Percentiles rank a stretch among this genome's conserved stretches.
Conservation (phyloP, 345 rosid genomes). For the Erucastrum elatum region DNA sequence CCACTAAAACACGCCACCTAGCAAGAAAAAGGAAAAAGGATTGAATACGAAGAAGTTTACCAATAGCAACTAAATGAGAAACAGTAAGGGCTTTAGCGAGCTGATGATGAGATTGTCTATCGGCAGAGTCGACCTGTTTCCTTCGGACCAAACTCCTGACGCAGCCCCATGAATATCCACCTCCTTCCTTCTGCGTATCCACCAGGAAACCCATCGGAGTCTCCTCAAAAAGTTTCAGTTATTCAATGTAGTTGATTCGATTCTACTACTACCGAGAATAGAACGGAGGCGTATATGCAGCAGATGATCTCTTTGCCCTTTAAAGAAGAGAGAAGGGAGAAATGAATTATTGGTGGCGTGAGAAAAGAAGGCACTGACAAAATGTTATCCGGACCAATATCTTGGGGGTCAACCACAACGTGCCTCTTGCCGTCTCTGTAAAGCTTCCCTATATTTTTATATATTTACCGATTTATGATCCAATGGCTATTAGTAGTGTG, state of each 20-base stretch:
- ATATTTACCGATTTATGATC: background rate
- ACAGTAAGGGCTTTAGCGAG: conserved; percentile 74
- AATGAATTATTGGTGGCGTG: conserved; percentile 7
- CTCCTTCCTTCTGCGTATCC: conserved; percentile 49
- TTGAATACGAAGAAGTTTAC: conserved; percentile 36
- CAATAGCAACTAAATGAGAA: conserved; percentile 79
- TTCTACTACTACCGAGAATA: no score
- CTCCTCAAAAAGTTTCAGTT: background rate
- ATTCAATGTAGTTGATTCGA: background rate
- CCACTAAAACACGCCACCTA: no score
- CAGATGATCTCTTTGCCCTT: background rate
- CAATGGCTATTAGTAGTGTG: background rate
- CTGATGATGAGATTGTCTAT: conserved; percentile 41
- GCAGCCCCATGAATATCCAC: conserved; percentile 53
- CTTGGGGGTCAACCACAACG: background rate
- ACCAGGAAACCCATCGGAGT: conserved; percentile 51
- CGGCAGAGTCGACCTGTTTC: conserved; percentile 81
- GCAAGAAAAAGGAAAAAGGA: no score
- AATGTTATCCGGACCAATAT: conserved; percentile 1
- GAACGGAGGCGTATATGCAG: background rate
- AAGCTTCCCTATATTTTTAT: background rate
- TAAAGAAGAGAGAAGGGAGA: background rate
- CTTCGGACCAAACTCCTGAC: conserved; percentile 63
- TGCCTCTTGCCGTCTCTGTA: background rate
- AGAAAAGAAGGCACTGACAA: background rate